phyloP scores from a whole-genome alignment of 352 stramenopile genomes.

The Phytophthora hybrid region DNA sequence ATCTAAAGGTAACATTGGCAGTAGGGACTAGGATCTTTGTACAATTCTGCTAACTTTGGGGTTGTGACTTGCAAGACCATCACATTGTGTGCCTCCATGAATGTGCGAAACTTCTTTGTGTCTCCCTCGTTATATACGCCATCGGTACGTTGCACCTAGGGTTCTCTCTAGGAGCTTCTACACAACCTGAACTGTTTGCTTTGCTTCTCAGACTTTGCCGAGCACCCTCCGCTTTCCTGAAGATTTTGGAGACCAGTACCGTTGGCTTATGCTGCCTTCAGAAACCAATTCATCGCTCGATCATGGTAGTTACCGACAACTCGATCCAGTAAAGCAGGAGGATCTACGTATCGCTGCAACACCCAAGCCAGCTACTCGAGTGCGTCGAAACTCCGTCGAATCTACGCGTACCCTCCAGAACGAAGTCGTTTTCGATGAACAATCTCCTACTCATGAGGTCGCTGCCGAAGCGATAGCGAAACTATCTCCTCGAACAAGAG shows the following conservation, averaged over 20 bases:
- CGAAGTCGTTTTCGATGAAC: slow-evolving; percentile 3
- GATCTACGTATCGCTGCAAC: slow-evolving; percentile 34
- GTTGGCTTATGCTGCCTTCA: slow-evolving; percentile 45
- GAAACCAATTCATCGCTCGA: slow-evolving; percentile 9
- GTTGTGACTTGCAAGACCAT: slow-evolving; percentile 42
- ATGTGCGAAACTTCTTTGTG: slow-evolving; percentile 69
- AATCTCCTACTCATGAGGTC: slow-evolving; percentile 1
- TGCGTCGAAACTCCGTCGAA: slow-evolving; percentile 20
- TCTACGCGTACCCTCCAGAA: slow-evolving; percentile 6
- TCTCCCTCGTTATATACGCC: slow-evolving; percentile 59
- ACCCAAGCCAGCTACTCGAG: not conserved
- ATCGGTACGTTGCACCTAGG: slow-evolving; percentile 36
- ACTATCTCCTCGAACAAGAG: slow-evolving; percentile 30
- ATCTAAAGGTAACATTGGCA: slow-evolving; percentile 59
- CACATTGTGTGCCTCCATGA: slow-evolving; percentile 73
- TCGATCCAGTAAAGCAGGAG: slow-evolving; percentile 28
- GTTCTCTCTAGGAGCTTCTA: not conserved
- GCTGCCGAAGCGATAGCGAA: slow-evolving; percentile 14
- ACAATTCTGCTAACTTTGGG: not conserved
- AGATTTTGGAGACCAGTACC: slow-evolving; percentile 33
- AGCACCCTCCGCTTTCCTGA: slow-evolving; percentile 45
- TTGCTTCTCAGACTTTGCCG: slow-evolving; percentile 50
- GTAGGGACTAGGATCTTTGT: not conserved
- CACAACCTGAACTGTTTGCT: not conserved
- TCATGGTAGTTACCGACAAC: slow-evolving; percentile 3